A percentile compares a stretch with the other conserved stretches of the same genome.
Evolutionary conservation across 2,329 filamentous ascomycete genomes (phyloP).

Genomic region (Fusarium brachygibbosum): DNA sequence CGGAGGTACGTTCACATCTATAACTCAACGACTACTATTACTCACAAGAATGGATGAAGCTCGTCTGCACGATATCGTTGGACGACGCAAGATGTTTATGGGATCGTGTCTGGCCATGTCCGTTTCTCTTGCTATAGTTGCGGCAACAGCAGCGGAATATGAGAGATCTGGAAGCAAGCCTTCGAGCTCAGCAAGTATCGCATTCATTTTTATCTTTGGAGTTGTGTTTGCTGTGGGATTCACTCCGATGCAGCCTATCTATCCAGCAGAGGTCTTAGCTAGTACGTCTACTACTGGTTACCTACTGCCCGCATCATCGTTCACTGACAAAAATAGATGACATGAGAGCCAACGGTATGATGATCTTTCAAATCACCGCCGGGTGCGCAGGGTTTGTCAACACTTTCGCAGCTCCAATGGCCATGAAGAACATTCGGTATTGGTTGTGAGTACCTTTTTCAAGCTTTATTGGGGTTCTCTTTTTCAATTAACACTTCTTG

Average conservation of each 20-base stretch:
- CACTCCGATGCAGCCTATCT: conserved; percentile 24
- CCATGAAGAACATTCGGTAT: conserved; percentile 37
- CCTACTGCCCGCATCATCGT: too few relatives aligned
- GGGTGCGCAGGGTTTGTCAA: conserved; percentile 37
- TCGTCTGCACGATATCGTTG: conserved; percentile 13
- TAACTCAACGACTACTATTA: neutral
- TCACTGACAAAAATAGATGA: conserved; percentile 8
- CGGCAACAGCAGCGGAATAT: conserved; percentile 15
- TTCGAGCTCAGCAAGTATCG: conserved; percentile 14
- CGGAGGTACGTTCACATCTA: neutral
- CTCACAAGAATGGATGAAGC: neutral
- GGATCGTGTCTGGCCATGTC: conserved; percentile 19
- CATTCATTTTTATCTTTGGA: conserved; percentile 22
- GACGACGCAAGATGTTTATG: conserved; percentile 25
- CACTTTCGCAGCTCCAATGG: conserved; percentile 38
- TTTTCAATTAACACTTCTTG: rapidly evolving
- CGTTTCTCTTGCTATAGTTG: conserved; percentile 1
- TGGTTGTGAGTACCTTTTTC: conserved; percentile 7
- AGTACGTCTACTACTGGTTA: neutral
- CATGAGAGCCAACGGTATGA: conserved; percentile 44
- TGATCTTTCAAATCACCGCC: conserved; percentile 29
- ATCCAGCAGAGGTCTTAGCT: conserved; percentile 15
- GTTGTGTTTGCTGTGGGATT: conserved; percentile 11
- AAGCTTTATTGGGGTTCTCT: rapidly evolving
- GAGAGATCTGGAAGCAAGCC: conserved; percentile 2